Evolutionary conservation across 2,329 filamentous ascomycete genomes (phyloP), one percentile per base, ranked within the genome.

Genomic region (Curvularia sp.): DNA sequence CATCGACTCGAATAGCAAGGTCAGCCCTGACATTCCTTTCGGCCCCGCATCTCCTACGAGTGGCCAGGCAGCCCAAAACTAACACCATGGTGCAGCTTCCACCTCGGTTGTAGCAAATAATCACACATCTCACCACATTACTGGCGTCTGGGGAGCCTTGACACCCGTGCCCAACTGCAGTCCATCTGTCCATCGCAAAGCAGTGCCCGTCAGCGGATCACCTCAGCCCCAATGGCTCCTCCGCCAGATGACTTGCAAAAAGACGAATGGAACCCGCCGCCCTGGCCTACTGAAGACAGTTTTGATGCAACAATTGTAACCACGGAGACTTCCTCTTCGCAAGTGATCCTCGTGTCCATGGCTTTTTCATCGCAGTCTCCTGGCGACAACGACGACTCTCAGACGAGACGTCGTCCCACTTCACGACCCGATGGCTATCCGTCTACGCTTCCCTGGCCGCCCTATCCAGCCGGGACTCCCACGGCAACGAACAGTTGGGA

Each of bases 41-140:
- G 70, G 71, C 71, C 71, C 71, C 71, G 67, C 71, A 67, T 62
- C 62, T 65, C 65, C 63, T 62, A 33, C 57, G 57, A 68, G 59
- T 61, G 58, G 58, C 58, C 60, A 62, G 48, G 55, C 54, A 50
- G 57, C 62, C 53, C 57, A 64, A 38, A 52, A 69, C 66, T 65
- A 66, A 55, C 66, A 61, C 55, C 54, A 57, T 55, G 60, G 39
- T 51, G 51, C 58, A 60, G 57, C 60, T 47, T 63, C 43, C 52
- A 18, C 46, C 48, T 57, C 53, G 55, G 49, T 39, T 57, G 58
- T 53, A 57, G 43, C 47, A 58, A 51, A 43, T 51, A 53, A 63
- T 59, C 65, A 63, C 52, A 46, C 50, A 28, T 31, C 52, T 55
- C 53, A 31, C 31, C 22, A 13, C 30, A 52, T 47, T 31, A 24